These are phyloP conservation scores for Tolypocladium ophioglossoides DNA, from an alignment of 2,329 filamentous ascomycete species.

Conservation along the genomic window DNA sequence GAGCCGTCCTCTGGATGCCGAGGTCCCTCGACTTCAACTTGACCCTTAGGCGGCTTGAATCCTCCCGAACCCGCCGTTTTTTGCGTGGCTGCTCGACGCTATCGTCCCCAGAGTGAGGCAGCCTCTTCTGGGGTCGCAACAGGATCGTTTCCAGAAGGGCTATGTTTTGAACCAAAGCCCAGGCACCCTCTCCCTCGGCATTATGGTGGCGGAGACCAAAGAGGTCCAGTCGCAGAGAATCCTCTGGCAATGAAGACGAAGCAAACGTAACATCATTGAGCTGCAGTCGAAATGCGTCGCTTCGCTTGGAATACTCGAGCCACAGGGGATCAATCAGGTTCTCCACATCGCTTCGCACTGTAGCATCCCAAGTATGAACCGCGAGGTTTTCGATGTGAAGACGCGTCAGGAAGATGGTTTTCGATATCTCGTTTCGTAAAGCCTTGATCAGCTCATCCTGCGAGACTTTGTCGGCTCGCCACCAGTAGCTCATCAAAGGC, in stretches of 20 bases:
- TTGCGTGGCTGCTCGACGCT: conserved; percentile 40
- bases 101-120: conserved; percentile 12
- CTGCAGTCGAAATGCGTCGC: conserved; percentile 62
- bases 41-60: conserved; percentile 34
- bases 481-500: conserved; percentile 64
- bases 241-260: conserved; percentile 27
- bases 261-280: conserved; percentile 64
- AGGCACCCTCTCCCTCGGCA: conserved; percentile 44
- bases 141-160: conserved; percentile 45
- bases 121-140: conserved; percentile 14
- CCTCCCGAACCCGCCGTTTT: conserved; percentile 32
- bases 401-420: conserved; percentile 56
- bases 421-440: conserved; percentile 69
- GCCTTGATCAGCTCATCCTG: conserved; percentile 50
- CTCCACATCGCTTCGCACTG: conserved; percentile 40
- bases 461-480: conserved; percentile 58
- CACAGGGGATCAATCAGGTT: conserved; percentile 63
- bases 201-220: conserved; percentile 46
- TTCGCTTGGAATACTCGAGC: conserved; percentile 64
- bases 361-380: conserved; percentile 27
- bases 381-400: conserved; percentile 51
- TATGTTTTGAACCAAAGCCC: conserved; percentile 48
- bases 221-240: conserved; percentile 35
- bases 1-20: conserved; percentile 35
- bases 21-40: conserved; percentile 35